Evolutionary conservation across 306 rosid genomes (phyloP), one percentile per base, ranked within the genome.

Genomic region (Malus orientalis): DNA sequence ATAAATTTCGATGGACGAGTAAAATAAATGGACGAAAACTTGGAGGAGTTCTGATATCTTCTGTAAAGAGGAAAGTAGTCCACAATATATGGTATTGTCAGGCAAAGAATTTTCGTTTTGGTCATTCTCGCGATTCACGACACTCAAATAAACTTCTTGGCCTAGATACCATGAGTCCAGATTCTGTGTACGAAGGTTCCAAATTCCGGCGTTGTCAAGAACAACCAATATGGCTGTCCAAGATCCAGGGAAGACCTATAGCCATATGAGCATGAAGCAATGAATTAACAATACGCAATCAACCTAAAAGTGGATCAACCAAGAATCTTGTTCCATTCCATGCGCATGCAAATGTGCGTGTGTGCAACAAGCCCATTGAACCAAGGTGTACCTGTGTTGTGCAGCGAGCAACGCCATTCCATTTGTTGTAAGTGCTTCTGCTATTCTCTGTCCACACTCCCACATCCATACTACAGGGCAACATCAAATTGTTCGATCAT

Each of bases 191-290:
- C 96, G 93, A 78, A 93, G 97, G 73, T 93, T 93, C 98, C 98
- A 91, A 72, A 87, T 93, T 74, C 98, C 98, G 1, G 96, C 86
- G 40, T 83, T 93, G 91, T 91, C 98, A 10, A 93, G 96, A 81
- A 88, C 86, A 40, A 93, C 78, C 84, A 93, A 89, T 82, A 93
- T 89, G 45, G 98, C 98, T 20, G 98, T 91, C 98, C 98, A 93
- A 82, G 97, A 97, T 54, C 97, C 96, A 0, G 97, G 98, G 82
- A 88, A 91, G 73, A 93, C 98, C 98, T 93, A 77, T 38, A 76
- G 8, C 70, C 71, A 78, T 47, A 64, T 63, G 19, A 72, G 78
- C 77, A 67, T 44, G 18, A 19, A 59, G 45, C 27, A 49, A 74
- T 69, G 59, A 70, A 23, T 44, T 30, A 65, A 80, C 65, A 71